A percentile compares a stretch with the other conserved stretches of the same genome.
Conservation (phyloP, 2,329 filamentous ascomycete species). For the Penicillium rolfsii region DNA sequence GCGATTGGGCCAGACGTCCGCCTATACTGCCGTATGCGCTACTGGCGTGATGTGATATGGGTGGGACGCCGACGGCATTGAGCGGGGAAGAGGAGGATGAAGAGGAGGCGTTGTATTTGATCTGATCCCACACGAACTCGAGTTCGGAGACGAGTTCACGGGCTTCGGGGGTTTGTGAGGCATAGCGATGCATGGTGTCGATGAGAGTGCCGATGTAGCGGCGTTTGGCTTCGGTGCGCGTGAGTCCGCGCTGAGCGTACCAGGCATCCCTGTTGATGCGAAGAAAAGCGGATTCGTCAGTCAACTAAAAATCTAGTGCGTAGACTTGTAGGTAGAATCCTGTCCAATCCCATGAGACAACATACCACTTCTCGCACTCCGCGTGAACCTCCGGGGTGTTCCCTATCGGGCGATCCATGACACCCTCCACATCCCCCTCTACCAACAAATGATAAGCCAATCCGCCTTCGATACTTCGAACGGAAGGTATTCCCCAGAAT, state of each 20-base stretch:
- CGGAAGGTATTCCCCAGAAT: background rate
- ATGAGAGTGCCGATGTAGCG: conserved; percentile 93
- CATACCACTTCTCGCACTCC: conserved; percentile 69
- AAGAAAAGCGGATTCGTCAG: background rate
- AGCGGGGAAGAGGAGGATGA: conserved; percentile 53
- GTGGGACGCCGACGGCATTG: conserved; percentile 36
- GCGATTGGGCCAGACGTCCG: conserved; percentile 40
- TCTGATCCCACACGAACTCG: conserved; percentile 99
- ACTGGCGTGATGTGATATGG: conserved; percentile 37
- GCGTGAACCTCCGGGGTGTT: conserved; percentile 55
- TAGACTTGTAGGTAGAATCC: too few relatives aligned
- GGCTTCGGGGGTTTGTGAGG: conserved; percentile 77
- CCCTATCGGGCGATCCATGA: conserved; percentile 79
- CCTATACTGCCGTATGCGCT: conserved; percentile 42
- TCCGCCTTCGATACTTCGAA: background rate
- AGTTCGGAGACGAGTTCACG: conserved; percentile 87
- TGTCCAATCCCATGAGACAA: background rate
- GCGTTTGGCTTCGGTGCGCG: conserved; percentile 88
- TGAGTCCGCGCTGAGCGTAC: conserved; percentile 82
- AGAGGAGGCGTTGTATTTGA: conserved; percentile 77
- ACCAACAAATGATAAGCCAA: conserved; percentile 22
- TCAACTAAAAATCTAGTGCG: background rate
- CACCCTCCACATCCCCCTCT: conserved; percentile 92
- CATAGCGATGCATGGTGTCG: conserved; percentile 95
- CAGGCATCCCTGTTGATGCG: conserved; percentile 75